Base-by-base conservation (phyloP, 345 rosid genomes). In the Nephelium lappaceum region DNA sequence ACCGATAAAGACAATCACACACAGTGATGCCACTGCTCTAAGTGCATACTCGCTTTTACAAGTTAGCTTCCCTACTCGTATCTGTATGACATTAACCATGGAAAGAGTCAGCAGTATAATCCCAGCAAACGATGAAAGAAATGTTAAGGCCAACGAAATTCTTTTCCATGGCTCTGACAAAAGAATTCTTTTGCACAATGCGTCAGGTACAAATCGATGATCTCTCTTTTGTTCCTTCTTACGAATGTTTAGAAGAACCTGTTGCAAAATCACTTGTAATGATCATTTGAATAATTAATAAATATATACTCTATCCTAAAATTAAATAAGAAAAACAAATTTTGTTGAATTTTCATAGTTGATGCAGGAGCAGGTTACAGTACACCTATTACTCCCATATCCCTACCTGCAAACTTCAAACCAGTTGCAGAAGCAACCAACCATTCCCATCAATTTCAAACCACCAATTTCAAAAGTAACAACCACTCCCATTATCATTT, bases 1-100 rank as follows among this genome's bases (percentile, higher is more conserved):
- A 11, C 77, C 81, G 1, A 83, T 36, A 19, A 41, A 7, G 16
- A 82, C 80, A 69, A 86, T 71, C 0, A 77, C 83, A 1, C 81
- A 69, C 31, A 86, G 74, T 36, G 65, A 24, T 5, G 63, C 64
- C 3, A 67, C 55, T 0, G 88, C 80, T 18, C 31, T 25, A 21
- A 81, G 36, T 3, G 84, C 71, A 31, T 74, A 10, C 14, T 8
- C 51, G 8, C 83, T 76, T n/a, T 80, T 53, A 39, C 82, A 83
- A 0, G 79, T 25, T 14, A 83, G 21, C 81, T 39, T 78, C 69
- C 88, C 88, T 0, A 86, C 65, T 75, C 66, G 81, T 7, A 83
- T 75, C 74, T 83, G 80, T 11, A 86, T 80, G 21, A 86, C 81
- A 60, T 81, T 14, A 0, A 81, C 78, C 80, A 88, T 80, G 10